phyloP scores from a whole-genome alignment of 2,329 filamentous ascomycete species.

The Nigrograna mackinnonii region DNA sequence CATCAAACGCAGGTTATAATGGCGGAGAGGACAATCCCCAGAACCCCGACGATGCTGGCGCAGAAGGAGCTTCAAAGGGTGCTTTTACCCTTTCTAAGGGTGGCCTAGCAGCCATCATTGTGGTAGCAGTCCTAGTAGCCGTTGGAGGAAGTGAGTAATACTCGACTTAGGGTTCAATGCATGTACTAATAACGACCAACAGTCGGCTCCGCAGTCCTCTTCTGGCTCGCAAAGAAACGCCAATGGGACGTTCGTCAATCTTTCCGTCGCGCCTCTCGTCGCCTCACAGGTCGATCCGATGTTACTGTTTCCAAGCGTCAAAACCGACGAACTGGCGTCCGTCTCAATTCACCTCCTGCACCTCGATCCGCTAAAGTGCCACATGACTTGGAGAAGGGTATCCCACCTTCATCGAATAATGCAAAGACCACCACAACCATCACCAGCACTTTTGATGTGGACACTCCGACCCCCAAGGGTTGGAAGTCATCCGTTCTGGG shows the following conservation, averaged over 20 bases:
- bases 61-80: conserved; percentile 64
- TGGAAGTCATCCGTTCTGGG: conserved; percentile 13
- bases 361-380: conserved; percentile 18
- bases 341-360: conserved; percentile 38
- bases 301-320: conserved; percentile 29
- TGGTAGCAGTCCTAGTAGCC: conserved; percentile 68
- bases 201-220: conserved; percentile 71
- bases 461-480: conserved; percentile 23
- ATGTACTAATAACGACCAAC: conserved; percentile 15
- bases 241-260: conserved; percentile 80
- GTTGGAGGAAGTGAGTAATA: conserved; percentile 64
- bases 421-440: conserved; percentile 38
- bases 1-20: conserved; percentile 36
- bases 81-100: conserved; percentile 68
- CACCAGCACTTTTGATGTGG: conserved; percentile 33
- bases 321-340: conserved; percentile 38
- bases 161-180: conserved; percentile 7
- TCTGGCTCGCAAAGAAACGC: conserved; percentile 80
- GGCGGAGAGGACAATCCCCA: conserved; percentile 40
- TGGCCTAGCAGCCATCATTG: conserved; percentile 74
- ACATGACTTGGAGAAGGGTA: conserved; percentile 39
- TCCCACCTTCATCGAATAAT: conserved; percentile 14
- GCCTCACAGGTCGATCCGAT: conserved; percentile 46
- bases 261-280: conserved; percentile 65
- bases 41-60: conserved; percentile 57